Conservation (phyloP, 352 stramenopile species). For the Blastocystis sp. region DNA sequence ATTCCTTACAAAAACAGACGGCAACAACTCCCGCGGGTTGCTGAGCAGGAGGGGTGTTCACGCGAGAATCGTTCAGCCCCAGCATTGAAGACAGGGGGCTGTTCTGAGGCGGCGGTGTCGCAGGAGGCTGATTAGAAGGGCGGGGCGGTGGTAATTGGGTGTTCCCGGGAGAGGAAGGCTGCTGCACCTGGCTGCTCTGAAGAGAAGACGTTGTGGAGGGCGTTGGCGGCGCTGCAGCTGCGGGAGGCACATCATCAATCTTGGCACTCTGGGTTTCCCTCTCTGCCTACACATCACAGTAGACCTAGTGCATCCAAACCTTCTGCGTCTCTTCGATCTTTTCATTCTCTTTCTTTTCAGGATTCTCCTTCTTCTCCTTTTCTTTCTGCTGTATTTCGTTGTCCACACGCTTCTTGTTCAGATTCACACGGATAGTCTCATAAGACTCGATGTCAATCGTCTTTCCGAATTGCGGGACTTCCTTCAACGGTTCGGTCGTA, state of each 20-base stretch:
- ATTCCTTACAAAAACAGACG: not conserved
- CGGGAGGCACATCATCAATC: not conserved
- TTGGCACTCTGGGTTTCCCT: not conserved
- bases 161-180: not conserved
- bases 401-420: not conserved
- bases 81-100: not conserved
- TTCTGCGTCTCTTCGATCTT: not conserved
- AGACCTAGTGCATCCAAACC: not conserved
- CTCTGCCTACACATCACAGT: not conserved
- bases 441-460: slow-evolving; percentile 2
- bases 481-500: not conserved
- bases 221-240: not conserved
- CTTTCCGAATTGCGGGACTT: not conserved
- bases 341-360: not conserved
- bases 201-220: not conserved
- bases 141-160: not conserved
- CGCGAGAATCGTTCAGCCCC: not conserved
- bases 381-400: not conserved
- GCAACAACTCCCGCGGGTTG: not conserved
- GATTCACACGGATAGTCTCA: not conserved
- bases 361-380: not conserved
- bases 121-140: not conserved
- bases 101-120: not conserved
- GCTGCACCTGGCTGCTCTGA: not conserved
- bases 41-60: not conserved